phyloP scores from a whole-genome alignment of 352 stramenopile species.

The Chrysophaeum taylorii region DNA sequence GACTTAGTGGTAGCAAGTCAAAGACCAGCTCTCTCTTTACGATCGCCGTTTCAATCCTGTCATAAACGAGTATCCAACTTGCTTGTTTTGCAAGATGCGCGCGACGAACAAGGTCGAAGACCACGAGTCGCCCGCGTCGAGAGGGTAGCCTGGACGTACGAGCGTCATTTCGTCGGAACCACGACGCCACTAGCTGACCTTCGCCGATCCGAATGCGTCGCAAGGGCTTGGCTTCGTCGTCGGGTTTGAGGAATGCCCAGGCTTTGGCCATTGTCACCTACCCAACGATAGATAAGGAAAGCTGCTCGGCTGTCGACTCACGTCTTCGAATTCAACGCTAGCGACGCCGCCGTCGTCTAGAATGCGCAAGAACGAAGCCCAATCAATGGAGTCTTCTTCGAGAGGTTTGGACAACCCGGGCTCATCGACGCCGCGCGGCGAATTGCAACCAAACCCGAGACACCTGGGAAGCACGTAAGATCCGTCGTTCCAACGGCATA shows the following conservation, averaged over 20 bases:
- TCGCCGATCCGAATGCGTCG: not conserved
- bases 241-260: no score
- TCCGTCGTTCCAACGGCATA: no score
- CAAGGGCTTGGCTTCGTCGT: not conserved
- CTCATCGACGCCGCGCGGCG: not conserved
- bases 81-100: not conserved
- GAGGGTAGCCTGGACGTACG: not conserved
- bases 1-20: no score
- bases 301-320: no score
- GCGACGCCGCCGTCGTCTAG: not conserved
- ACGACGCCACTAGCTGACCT: no score
- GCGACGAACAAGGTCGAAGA: not conserved
- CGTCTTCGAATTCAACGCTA: constrained; percentile 3
- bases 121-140: not conserved
- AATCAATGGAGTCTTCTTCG: not conserved
- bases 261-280: not conserved
- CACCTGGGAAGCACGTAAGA: no score
- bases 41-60: not conserved
- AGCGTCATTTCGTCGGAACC: no score
- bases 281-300: no score
- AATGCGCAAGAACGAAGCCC: not conserved
- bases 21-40: not conserved
- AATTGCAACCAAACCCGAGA: not conserved
- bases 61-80: not conserved
- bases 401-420: not conserved